Percentiles rank a stretch among this genome's conserved stretches.
Evolutionary conservation across 768 basidiomycete genomes (phyloP).

Genomic region (Leccinum rimulosum): DNA sequence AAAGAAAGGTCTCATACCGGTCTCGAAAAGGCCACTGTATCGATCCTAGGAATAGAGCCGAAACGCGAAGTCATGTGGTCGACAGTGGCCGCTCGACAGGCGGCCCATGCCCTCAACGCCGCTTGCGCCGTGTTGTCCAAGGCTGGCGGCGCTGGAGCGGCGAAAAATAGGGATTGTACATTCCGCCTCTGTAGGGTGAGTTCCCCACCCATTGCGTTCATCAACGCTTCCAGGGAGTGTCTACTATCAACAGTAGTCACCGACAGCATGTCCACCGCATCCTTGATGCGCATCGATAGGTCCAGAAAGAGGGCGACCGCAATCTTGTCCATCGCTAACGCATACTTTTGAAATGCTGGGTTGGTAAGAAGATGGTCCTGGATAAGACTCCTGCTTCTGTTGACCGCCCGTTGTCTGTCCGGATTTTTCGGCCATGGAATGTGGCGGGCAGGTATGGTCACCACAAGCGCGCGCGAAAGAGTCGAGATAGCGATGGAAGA

Average conservation of each 20-base stretch:
- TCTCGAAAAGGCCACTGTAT: conserved; percentile 27
- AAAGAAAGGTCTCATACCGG: conserved; percentile 23
- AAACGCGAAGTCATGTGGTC: conserved; percentile 18
- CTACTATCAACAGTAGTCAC: conserved; percentile 19
- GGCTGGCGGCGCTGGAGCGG: conserved; percentile 16
- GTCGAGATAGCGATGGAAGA: conserved; percentile 42
- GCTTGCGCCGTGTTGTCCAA: conserved; percentile 14
- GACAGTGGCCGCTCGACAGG: conserved; percentile 35
- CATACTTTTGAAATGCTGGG: conserved; percentile 30
- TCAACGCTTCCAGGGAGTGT: conserved; percentile 33
- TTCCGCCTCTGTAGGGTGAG: conserved; percentile 23
- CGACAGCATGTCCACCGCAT: conserved; percentile 44
- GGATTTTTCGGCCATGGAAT: neutral
- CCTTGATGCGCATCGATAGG: conserved; percentile 31
- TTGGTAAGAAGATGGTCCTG: conserved; percentile 33
- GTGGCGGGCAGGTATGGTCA: conserved; percentile 28
- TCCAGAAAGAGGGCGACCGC: conserved; percentile 41
- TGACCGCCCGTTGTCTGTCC: neutral
- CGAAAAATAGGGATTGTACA: conserved; percentile 32
- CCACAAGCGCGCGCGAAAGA: conserved; percentile 31
- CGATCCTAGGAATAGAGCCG: conserved; percentile 16
- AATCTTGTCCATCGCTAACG: conserved; percentile 48
- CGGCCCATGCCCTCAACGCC: conserved; percentile 46
- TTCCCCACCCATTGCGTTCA: conserved; percentile 40
- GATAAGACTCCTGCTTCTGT: conserved; percentile 25